Evolutionary conservation across 2,329 filamentous ascomycete species (phyloP), one percentile per base, ranked within the genome.

Genomic region (Trichoderma harzianum): DNA sequence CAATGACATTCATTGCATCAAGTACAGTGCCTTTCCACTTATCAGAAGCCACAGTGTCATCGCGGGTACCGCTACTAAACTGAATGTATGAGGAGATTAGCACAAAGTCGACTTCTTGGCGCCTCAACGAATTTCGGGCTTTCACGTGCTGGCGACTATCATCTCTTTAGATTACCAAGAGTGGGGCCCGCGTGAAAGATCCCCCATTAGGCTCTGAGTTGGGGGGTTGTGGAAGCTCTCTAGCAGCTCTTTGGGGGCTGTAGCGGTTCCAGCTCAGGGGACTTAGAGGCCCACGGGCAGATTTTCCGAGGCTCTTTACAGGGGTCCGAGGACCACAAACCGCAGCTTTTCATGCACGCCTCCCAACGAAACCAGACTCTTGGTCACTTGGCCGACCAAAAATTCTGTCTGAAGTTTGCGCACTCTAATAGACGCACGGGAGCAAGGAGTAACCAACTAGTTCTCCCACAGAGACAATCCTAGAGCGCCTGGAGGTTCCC

Each of bases 301-400:
- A 57, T 63, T 72, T 72, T 62, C 66, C 70, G 70, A 72, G 70
- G 70, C 70, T 47, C 66, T 61, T 64, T 72, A 64, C 70, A 64
- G 66, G 70, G 70, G 66, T 62, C 60, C 24, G 36, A 32, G 64
- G 47, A 60, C 60, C 66, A 61, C 71, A 63, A 63, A 65, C 43
- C 51, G 57, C 47, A 70, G 8, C 60, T 70, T 64, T 65, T 72
- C 71, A 72, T 72, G 71, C 71, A 72, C 58, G 71, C 57, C 68
- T 70, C 71, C 68, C 71, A 72, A 72, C 71, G 70, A 72, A 70
- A 70, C 60, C 66, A 61, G 30, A 64, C 67, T 64, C 67, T 72
- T 70, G 70, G 70, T 72, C 64, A 63, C 64, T 68, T 64, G 66
- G 66, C 10, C 57, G 66, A 62, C 66, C 36, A 69, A 61, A 61